Conservation (phyloP, 495 filamentous ascomycete genomes). For the Pyronema domesticum region DNA sequence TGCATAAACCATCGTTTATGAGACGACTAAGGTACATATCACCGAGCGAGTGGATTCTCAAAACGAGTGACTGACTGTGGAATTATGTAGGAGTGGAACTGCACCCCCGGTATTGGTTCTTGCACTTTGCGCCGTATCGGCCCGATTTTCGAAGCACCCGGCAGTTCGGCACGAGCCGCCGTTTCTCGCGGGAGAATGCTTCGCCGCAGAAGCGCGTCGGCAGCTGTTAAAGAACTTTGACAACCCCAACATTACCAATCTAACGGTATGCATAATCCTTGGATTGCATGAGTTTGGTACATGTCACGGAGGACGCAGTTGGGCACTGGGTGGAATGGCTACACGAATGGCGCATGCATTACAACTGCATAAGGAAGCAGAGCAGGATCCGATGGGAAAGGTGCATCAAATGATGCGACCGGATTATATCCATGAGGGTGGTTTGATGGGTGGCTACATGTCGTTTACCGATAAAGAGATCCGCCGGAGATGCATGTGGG, state of each 20-base stretch:
- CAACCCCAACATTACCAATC: constrained; percentile 85
- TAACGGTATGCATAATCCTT: constrained; percentile 73
- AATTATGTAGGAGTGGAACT: constrained; percentile 33
- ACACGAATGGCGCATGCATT: constrained; percentile 93
- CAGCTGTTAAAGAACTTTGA: constrained; percentile 76
- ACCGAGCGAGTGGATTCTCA: neutral
- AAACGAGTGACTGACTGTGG: constrained; percentile 2
- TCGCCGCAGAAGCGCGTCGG: constrained; percentile 67
- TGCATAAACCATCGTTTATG: constrained; percentile 96
- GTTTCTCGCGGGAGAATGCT: constrained; percentile 79
- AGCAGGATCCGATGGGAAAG: constrained; percentile 53
- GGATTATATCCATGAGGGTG: constrained; percentile 30
- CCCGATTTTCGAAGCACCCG: constrained; percentile 89
- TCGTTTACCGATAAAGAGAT: constrained; percentile 90
- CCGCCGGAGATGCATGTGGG: constrained; percentile 87
- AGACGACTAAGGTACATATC: constrained; percentile 47
- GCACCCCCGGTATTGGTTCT: constrained; percentile 76
- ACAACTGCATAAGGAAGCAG: constrained; percentile 85
- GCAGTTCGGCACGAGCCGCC: constrained; percentile 64
- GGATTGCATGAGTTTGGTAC: constrained; percentile 93
- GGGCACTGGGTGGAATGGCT: constrained; percentile 87
- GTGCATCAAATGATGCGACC: constrained; percentile 20
- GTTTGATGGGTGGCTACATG: constrained; percentile 32
- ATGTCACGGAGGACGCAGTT: constrained; percentile 87
- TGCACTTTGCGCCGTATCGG: constrained; percentile 80